A percentile compares a stretch with the other conserved stretches of the same genome.
Evolutionary conservation across 352 stramenopile species (phyloP).

Genomic region (Globisporangium megalacanthum): DNA sequence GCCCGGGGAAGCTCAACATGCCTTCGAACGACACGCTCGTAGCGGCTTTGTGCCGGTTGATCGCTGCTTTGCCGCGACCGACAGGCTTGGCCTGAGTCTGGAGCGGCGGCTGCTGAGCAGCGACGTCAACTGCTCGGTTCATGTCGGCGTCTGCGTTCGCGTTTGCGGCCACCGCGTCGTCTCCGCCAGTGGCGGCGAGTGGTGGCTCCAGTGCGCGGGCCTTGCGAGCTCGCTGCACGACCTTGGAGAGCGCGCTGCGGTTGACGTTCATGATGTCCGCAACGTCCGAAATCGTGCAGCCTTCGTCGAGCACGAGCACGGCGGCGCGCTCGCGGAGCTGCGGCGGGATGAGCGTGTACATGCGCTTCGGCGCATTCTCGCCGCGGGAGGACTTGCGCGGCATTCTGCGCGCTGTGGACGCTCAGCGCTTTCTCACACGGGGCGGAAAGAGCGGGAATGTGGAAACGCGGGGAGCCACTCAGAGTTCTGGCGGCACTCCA

Average conservation of each 20-base stretch:
- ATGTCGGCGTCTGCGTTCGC: neutral
- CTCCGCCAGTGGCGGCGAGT: neutral
- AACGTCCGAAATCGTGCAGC: slow-evolving; percentile 8
- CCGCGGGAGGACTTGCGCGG: slow-evolving; percentile 7
- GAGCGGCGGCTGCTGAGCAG: neutral
- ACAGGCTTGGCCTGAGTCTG: neutral
- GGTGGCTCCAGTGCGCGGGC: slow-evolving; percentile 4
- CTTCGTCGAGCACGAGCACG: slow-evolving; percentile 7
- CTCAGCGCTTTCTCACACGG: slow-evolving; percentile 3
- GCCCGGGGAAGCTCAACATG: slow-evolving; percentile 4
- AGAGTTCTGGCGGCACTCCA: neutral
- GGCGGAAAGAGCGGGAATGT: neutral
- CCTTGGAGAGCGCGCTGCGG: slow-evolving; percentile 9
- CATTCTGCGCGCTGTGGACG: neutral
- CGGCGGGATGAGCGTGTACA: slow-evolving; percentile 8
- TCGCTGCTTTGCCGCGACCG: slow-evolving; percentile 5
- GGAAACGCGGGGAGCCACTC: neutral
- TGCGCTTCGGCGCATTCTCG: slow-evolving; percentile 5
- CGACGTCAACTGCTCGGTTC: neutral
- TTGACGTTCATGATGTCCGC: slow-evolving; percentile 10
- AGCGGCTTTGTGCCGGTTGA: slow-evolving; percentile 5
- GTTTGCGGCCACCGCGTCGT: neutral
- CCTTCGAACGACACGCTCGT: slow-evolving; percentile 8
- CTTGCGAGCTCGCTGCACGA: slow-evolving; percentile 4
- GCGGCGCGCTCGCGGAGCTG: slow-evolving; percentile 6